Evolutionary conservation across 495 filamentous ascomycete species (phyloP).

Genomic region (Penicillium simplicissimum): DNA sequence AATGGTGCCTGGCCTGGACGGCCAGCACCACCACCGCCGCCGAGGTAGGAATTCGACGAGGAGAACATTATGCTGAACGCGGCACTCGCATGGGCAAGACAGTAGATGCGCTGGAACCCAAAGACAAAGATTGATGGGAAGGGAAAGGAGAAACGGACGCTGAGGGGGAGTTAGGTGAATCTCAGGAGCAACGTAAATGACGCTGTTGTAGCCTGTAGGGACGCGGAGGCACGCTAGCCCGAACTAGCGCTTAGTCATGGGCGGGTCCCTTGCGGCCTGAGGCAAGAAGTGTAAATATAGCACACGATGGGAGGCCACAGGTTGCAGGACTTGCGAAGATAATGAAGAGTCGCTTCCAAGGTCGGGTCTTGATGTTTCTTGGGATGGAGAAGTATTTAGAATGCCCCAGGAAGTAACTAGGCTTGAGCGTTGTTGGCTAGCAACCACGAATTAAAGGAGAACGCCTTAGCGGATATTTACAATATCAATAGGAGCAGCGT

Average conservation of each 20-base stretch:
- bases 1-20: conserved; percentile 65
- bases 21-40: conserved; percentile 69
- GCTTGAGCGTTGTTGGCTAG: neutral
- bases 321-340: neutral
- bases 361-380: neutral
- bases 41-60: conserved; percentile 80
- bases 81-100: conserved; percentile 32
- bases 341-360: neutral
- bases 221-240: conserved; percentile 32
- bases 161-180: conserved; percentile 18
- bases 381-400: neutral
- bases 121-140: conserved; percentile 25
- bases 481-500: neutral
- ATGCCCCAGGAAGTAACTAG: neutral
- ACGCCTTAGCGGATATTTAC: neutral
- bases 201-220: conserved; percentile 30
- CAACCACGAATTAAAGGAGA: neutral
- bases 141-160: conserved; percentile 22
- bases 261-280: neutral
- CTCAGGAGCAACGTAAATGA: conserved; percentile 37
- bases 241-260: conserved; percentile 27
- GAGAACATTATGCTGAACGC: conserved; percentile 70
- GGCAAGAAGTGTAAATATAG: neutral
- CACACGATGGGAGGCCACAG: neutral
- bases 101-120: conserved; percentile 17